phyloP scores from a whole-genome alignment of 768 basidiomycete species.

The Amanita jacksonii region DNA sequence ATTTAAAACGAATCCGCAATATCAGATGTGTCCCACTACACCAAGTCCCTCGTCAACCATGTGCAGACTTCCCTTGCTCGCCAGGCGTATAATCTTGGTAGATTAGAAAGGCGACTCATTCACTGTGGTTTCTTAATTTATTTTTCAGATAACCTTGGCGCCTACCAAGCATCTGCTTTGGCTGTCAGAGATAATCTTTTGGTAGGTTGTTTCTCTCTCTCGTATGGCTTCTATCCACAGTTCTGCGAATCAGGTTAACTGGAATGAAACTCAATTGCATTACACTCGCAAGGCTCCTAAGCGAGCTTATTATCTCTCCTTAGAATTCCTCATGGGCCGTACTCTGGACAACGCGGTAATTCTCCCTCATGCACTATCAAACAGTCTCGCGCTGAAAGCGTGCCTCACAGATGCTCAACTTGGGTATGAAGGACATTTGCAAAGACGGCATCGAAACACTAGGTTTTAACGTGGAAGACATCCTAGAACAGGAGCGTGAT shows the following conservation, averaged over 20 bases:
- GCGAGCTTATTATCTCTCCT: constrained; percentile 89
- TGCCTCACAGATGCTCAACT: constrained; percentile 59
- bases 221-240: constrained; percentile 2
- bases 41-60: constrained; percentile 70
- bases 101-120: too few species aligned
- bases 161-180: constrained; percentile 87
- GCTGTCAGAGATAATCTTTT: constrained; percentile 84
- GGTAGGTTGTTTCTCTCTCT: constrained; percentile 28
- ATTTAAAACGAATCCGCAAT: constrained; percentile 1
- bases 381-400: constrained; percentile 14
- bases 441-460: constrained; percentile 57
- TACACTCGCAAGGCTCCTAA: constrained; percentile 80
- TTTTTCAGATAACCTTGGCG: constrained; percentile 60
- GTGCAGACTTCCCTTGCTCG: constrained; percentile 87
- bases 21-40: constrained; percentile 51
- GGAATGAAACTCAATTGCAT: constrained; percentile 74
- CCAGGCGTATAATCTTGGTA: constrained; percentile 81
- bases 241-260: constrained; percentile 49
- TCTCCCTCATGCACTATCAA: constrained; percentile 9
- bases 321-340: constrained; percentile 87
- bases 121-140: too few species aligned
- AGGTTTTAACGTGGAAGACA: constrained; percentile 85
- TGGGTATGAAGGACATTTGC: constrained; percentile 76
- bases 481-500: constrained; percentile 85
- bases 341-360: constrained; percentile 60